Conservation (phyloP, 345 rosid species). For the Mangifera indica region DNA sequence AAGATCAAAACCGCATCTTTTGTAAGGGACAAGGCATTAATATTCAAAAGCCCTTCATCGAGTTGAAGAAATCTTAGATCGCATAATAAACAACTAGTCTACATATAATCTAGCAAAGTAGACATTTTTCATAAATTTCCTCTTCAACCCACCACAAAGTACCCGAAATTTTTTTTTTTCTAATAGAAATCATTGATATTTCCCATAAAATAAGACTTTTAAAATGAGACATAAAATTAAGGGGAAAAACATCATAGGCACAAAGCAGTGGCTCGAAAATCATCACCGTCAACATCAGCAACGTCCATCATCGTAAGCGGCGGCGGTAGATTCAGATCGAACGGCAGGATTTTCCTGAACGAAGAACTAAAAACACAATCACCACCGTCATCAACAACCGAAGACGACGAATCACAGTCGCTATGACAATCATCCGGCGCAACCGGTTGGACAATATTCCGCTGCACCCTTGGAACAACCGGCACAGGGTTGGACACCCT, state of each 20-base stretch:
- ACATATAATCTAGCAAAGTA: constrained; percentile 15
- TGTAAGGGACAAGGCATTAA: background rate
- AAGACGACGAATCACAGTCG: constrained; percentile 50
- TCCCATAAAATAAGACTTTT: constrained; percentile 20
- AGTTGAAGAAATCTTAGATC: constrained; percentile 19
- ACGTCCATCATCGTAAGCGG: constrained; percentile 26
- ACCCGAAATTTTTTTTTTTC: constrained; percentile 15
- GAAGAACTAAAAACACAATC: constrained; percentile 33
- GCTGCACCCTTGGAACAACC: constrained; percentile 13
- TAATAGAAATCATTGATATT: constrained; percentile 12
- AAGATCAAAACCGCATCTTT: constrained; percentile 22
- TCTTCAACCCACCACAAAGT: constrained; percentile 10
- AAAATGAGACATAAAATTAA: background rate
- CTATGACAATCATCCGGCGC: constrained; percentile 41
- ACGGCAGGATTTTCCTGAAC: constrained; percentile 30
- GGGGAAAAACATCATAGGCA: constrained; percentile 27
- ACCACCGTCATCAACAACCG: constrained; percentile 41
- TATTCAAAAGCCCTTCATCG: background rate
- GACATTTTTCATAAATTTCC: constrained; percentile 14
- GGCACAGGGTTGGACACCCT: constrained; percentile 17
- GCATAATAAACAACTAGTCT: constrained; percentile 19
- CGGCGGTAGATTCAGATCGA: constrained; percentile 46
- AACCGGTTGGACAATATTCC: constrained; percentile 18
- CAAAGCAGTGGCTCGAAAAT: constrained; percentile 34
- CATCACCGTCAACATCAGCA: constrained; percentile 19